Base-by-base conservation (phyloP, 768 basidiomycete genomes). In the Boletellus emodensis region DNA sequence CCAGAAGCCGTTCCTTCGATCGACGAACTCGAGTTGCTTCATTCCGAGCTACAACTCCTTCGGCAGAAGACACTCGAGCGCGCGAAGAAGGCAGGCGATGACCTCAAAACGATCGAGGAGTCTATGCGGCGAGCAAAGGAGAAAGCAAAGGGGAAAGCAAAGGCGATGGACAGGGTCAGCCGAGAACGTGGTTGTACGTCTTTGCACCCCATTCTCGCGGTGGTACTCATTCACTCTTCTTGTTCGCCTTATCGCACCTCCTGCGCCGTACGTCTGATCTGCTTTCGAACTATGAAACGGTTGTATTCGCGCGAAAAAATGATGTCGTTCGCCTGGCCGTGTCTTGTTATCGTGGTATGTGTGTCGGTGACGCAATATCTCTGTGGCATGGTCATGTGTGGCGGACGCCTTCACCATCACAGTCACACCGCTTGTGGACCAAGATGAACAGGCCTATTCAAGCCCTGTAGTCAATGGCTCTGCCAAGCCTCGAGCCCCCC, bases 61-160 rank as follows among this genome's bases (percentile, higher is more conserved):
- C 79, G 75, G 59, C 72, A 78, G 57, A 73, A 71, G 61, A 77
- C 81, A 7, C 59, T 82, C 41, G 83, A 84, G 54, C 77, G 86
- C 57, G 80, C 76, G 36, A 82, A 78, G 74, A 90, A 88, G 72
- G 90, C 88, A 0, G 79, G 78, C 30, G 82, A 85, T 61, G 89
- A 91, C 74, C 71, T 88, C 57, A 79, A 76, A 63, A 76, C 80
- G 47, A 82, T 91, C 58, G 82, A 87, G 55, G 87, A 86, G 68
- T 85, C 84, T 43, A 83, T 87, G 79, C 79, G 81, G 46, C 78
- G 80, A 52, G 77, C 89, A 71, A 86, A 81, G 71, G 88, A 89
- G 71, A 83, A 80, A 66, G 85, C 82, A 67, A 79, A 74, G 70
- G 85, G 85, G 0, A 90, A 88, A 65, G 81, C 78, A 45, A 86